Evolutionary conservation across 2,329 filamentous ascomycete species (phyloP), one percentile per base, ranked within the genome.

Genomic region (Fusarium xyrophilum): DNA sequence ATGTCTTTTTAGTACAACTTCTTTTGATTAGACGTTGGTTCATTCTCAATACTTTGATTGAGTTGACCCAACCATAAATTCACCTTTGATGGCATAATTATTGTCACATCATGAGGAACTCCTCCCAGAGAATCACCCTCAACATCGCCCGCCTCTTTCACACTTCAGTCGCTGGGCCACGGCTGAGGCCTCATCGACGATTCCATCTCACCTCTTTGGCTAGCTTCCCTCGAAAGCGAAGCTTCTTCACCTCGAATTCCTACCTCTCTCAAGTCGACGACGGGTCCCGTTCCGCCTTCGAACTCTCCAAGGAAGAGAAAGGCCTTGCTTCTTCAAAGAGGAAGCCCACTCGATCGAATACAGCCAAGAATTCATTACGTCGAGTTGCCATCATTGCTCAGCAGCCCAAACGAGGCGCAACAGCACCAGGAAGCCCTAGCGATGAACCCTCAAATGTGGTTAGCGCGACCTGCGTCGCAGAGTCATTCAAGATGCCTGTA

Each of bases 301-400:
- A 74, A 27, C 21, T 54, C 17, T n/a, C 51, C 10, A 71, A 42
- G 30, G 47, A 75, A 23, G 71, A 76, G 8, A 48, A 70, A 13
- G 39, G 58, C 7, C 50, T 65, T 23, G 47, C 73, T 13, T 48
- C 74, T 25, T 64, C 78, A 51, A 85, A 85, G 73, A 80, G 84
- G 59, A 85, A 85, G 60, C 79, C 81, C 10, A 78, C 79, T 6
- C 79, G 85, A 40, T 73, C 80, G 2, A 76, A 81, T 6, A 80
- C 81, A 6, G 79, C 87, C 44, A 91, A 93, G 70, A 91, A 90
- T 65, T 96, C 93, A 4, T 83, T 97, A 33, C 89, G 95, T 57
- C 87, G 93, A 61, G 93, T 97, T 15, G 93, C 94, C 33, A 91
- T 93, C 21, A 93, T 96, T 73, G 93, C 94, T 21, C 93, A 97